Evolutionary conservation across 805 yeast species (phyloP).

Genomic region (Metschnikowia gelsemii): DNA sequence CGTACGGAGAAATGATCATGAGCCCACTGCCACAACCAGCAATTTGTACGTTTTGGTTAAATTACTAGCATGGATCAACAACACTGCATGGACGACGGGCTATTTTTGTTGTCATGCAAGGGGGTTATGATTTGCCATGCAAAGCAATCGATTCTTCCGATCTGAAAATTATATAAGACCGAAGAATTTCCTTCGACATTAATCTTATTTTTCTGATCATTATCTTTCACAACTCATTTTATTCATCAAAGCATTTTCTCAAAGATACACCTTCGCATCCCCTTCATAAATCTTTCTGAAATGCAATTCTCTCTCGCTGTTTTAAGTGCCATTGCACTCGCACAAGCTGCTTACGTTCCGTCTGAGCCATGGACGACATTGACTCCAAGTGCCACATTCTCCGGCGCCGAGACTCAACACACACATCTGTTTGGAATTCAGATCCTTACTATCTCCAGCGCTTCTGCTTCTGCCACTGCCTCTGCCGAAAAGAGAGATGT

Average conservation of each 20-base stretch:
- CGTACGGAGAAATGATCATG: constrained; percentile 1
- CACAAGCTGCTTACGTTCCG: constrained; percentile 63
- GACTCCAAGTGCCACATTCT: constrained; percentile 58
- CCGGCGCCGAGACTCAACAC: constrained; percentile 59
- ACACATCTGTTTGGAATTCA: constrained; percentile 65
- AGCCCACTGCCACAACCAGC: constrained; percentile 4
- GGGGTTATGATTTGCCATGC: constrained; percentile 8
- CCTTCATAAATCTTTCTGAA: background rate
- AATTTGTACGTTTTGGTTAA: constrained; percentile 6
- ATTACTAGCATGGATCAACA: constrained; percentile 11
- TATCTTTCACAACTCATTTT: background rate
- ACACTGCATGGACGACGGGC: background rate
- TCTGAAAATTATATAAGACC: constrained; percentile 6
- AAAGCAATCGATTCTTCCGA: background rate
- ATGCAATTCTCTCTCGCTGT: constrained; percentile 20
- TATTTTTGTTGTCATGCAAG: constrained; percentile 9
- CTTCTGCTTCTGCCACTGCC: constrained; percentile 30
- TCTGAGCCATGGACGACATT: constrained; percentile 69
- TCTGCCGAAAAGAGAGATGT: constrained; percentile 33
- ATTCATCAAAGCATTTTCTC: background rate
- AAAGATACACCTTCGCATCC: background rate
- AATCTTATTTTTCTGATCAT: background rate
- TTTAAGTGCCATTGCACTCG: constrained; percentile 44
- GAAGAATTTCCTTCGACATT: background rate
- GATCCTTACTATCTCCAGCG: constrained; percentile 44